These are phyloP conservation scores for Testicularia cyperi DNA, from an alignment of 1,284 basidiomycete species.

Conservation along the genomic window DNA sequence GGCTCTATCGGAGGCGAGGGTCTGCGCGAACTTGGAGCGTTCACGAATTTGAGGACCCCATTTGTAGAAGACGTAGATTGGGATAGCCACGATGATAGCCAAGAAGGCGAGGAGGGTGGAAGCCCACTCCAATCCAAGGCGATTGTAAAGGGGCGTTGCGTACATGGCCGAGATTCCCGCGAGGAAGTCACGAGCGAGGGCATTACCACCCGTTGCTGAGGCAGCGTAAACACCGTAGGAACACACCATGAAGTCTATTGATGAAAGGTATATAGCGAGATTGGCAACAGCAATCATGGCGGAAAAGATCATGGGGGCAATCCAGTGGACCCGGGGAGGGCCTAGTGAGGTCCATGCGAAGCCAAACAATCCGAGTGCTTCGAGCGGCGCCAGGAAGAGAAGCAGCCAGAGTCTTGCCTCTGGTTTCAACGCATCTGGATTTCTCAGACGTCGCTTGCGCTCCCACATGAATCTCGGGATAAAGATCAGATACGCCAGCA, in stretches of 20 bases:
- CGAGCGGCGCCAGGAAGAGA: conserved; percentile 60
- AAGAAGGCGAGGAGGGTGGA: conserved; percentile 61
- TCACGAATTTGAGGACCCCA: conserved; percentile 60
- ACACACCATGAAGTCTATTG: conserved; percentile 62
- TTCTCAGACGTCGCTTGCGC: conserved; percentile 35
- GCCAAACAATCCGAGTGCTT: conserved; percentile 61
- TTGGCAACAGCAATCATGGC: conserved; percentile 62
- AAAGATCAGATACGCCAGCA: conserved; percentile 60
- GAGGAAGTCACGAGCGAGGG: conserved; percentile 57
- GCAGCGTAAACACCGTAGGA: conserved; percentile 62
- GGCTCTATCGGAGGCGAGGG: conserved; percentile 59
- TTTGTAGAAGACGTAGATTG: conserved; percentile 62
- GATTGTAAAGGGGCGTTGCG: conserved; percentile 60
- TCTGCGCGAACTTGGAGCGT: conserved; percentile 60
- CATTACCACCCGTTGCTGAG: conserved; percentile 61
- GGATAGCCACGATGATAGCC: conserved; percentile 60
- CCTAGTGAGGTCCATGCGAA: conserved; percentile 63
- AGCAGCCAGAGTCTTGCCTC: conserved; percentile 61
- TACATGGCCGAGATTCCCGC: conserved; percentile 62
- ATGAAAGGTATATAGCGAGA: conserved; percentile 54
- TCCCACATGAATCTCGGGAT: conserved; percentile 58
- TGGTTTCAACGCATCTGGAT: conserved; percentile 54
- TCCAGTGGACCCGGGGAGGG: conserved; percentile 60
- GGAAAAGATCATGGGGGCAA: conserved; percentile 62
- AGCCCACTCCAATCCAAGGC: conserved; percentile 60